phyloP scores from a whole-genome alignment of 2,329 filamentous ascomycete genomes.

The Trichoderma citrinoviride region DNA sequence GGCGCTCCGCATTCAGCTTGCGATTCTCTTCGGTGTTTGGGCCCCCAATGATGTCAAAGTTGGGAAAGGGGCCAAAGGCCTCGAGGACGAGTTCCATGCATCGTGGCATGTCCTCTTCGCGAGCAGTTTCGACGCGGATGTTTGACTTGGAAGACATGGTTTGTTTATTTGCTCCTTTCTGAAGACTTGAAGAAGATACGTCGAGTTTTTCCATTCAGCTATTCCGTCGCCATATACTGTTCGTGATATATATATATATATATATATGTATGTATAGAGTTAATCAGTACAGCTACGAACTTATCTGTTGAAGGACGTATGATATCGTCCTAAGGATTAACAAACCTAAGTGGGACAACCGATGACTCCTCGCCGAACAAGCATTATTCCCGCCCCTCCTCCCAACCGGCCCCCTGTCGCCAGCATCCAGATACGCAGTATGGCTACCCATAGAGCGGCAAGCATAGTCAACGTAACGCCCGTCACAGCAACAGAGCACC shows the following conservation, averaged over 20 bases:
- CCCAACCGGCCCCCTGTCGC: no score
- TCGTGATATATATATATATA: neutral
- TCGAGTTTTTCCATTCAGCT: neutral
- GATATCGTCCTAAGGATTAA: neutral
- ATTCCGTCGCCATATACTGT: neutral
- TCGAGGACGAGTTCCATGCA: slow-evolving; percentile 21
- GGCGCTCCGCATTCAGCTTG: neutral
- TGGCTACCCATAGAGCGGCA: no score
- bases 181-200: neutral
- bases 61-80: slow-evolving; percentile 8
- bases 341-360: neutral
- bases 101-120: slow-evolving; percentile 22
- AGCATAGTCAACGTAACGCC: no score
- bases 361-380: slow-evolving; percentile 2
- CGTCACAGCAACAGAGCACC: no score
- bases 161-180: neutral
- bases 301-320: no score
- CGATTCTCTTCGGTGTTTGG: slow-evolving; percentile 12
- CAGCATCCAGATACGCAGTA: no score
- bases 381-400: neutral
- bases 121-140: slow-evolving; percentile 12
- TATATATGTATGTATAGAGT: neutral
- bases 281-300: no score
- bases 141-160: neutral
- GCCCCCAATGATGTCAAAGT: slow-evolving; percentile 1